These are phyloP conservation scores for Silybum marianum DNA, from an alignment of 129 eudicot genomes.

Conservation along the genomic window DNA sequence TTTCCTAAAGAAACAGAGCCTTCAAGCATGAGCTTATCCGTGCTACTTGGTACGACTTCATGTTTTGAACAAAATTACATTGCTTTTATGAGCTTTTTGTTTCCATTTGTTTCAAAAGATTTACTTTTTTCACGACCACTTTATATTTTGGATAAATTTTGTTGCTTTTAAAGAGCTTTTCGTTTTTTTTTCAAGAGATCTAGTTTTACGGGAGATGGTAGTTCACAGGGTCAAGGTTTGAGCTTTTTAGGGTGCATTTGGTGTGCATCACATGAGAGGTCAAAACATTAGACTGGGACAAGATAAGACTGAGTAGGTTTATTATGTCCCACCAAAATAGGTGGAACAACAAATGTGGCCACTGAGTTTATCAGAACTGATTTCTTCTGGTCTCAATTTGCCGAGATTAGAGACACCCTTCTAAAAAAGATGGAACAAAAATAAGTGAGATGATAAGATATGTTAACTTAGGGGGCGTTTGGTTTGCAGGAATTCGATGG, in stretches of 20 bases:
- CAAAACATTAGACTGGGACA: too few relatives aligned
- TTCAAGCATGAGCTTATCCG: not conserved
- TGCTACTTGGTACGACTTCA: not conserved
- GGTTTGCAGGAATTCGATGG: too few relatives aligned
- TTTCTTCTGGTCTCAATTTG: too few relatives aligned
- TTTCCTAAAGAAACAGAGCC: not conserved
- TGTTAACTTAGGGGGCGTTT: too few relatives aligned
- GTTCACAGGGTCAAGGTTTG: not conserved
- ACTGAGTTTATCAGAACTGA: too few relatives aligned
- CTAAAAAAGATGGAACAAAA: too few relatives aligned
- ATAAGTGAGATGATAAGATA: not conserved
- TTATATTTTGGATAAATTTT: not conserved
- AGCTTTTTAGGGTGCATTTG: not conserved
- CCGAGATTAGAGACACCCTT: too few relatives aligned
- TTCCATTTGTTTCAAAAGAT: not conserved
- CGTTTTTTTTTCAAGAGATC: not conserved
- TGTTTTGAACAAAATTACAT: not conserved
- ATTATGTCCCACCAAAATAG: not conserved
- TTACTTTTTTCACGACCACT: not conserved
- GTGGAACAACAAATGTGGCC: not conserved
- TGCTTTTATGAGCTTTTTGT: not conserved
- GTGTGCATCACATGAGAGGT: not conserved
- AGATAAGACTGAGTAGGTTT: not conserved
- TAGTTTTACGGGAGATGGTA: not conserved
- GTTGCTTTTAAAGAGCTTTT: slow-evolving; percentile 2